phyloP scores from a whole-genome alignment of 805 yeast species.

The Yamadazyma laniorum region DNA sequence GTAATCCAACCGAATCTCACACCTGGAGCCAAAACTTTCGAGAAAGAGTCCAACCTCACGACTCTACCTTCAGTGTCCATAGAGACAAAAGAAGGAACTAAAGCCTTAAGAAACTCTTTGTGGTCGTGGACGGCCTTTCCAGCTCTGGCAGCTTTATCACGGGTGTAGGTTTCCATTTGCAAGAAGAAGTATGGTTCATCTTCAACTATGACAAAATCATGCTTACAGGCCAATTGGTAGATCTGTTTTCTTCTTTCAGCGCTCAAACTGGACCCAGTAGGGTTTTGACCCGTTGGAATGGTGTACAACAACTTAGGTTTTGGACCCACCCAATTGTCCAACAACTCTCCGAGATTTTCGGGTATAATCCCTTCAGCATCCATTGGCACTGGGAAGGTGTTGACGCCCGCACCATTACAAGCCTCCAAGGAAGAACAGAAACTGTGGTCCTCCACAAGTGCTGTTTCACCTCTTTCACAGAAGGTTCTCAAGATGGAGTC shows the following conservation, averaged over 20 bases:
- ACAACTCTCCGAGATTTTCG: slow-evolving; percentile 55
- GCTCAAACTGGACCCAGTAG: slow-evolving; percentile 86
- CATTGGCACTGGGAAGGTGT: slow-evolving; percentile 69
- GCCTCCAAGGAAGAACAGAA: slow-evolving; percentile 86
- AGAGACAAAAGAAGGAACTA: slow-evolving; percentile 74
- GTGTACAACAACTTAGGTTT: slow-evolving; percentile 88
- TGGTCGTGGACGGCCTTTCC: slow-evolving; percentile 43
- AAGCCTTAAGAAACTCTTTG: slow-evolving; percentile 61
- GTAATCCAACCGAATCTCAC: slow-evolving; percentile 86
- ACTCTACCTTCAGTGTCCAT: slow-evolving; percentile 88
- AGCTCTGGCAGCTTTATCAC: slow-evolving; percentile 35
- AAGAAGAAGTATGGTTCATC: slow-evolving; percentile 97
- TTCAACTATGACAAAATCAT: slow-evolving; percentile 84
- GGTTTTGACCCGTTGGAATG: slow-evolving; percentile 96
- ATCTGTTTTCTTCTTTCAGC: slow-evolving; percentile 73
- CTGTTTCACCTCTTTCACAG: slow-evolving; percentile 74
- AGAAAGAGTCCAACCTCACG: slow-evolving; percentile 82
- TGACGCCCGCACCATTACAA: slow-evolving; percentile 68
- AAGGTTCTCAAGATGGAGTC: slow-evolving; percentile 80
- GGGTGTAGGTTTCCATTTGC: slow-evolving; percentile 81
- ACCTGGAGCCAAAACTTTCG: slow-evolving; percentile 92
- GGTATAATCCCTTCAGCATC: slow-evolving; percentile 81
- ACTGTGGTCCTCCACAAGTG: slow-evolving; percentile 77
- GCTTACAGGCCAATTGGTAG: slow-evolving; percentile 76
- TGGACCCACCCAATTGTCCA: slow-evolving; percentile 69